Evolutionary conservation across 352 stramenopile genomes (phyloP), one percentile per base, ranked within the genome.

Genomic region (Globisporangium camurandrum): DNA sequence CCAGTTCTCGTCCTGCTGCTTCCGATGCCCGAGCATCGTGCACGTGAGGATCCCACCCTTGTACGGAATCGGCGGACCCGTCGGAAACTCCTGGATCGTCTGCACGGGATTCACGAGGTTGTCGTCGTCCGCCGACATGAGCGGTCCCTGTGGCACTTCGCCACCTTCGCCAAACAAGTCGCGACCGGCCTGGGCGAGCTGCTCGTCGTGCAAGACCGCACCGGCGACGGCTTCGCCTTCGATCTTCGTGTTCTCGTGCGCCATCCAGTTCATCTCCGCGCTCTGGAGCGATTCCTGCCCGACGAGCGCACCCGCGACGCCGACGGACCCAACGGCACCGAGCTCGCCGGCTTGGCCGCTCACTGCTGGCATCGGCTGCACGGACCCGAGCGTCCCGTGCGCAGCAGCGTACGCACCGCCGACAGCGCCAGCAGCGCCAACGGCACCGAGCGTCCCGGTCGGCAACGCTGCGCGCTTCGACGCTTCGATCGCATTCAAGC

Each of bases 1-100:
- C 81, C 81, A 94, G 68, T 93, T 94, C 52, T 92, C 78, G 41
- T 94, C 81, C 62, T 94, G 84, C 51, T 88, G 72, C 66, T 93
- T 94, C 40, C 84, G 81, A 61, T 93, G 81, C 19, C 84, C 84
- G 7, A 95, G 67, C 75, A 95, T 88, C 48, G 84, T 95, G 67
- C 79, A 91, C 54, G 84, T 93, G 38, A 95, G 63, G 56, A 95
- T 93, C 19, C 84, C 84, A 36, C 84, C 84, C 75, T 95, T 95
- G 75, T 90, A 95, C 45, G 84, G 84, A 54, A 95, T 95, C 54
- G 84, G 84, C 56, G 84, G 84, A 20, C 84, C 84, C 39, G 84
- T 95, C n/a, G 84, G 74, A 65, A 95, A 95, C 44, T 95, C 84
- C 53, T 95, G 82, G 56, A 90, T 87, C 61, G 85, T 82, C 49